A percentile compares a stretch with the other conserved stretches of the same genome.
Conservation (phyloP, 345 rosid species). For the Clarkia xantiana region DNA sequence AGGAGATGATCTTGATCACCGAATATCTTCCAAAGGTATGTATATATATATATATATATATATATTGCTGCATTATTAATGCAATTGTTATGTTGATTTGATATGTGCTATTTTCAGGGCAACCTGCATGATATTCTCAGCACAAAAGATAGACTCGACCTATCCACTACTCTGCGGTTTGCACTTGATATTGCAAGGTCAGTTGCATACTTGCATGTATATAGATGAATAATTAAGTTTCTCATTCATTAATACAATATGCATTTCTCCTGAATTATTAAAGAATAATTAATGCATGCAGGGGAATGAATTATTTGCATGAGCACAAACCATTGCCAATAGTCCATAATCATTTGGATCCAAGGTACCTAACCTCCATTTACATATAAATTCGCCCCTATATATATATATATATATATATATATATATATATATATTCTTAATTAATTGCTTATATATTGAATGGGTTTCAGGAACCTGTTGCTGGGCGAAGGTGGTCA, state of each 20-base stretch:
- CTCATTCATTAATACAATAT: no score
- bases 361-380: no score
- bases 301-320: conserved; percentile 60
- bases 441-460: no score
- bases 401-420: no score
- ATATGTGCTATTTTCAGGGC: no score
- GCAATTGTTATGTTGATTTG: no score
- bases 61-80: neutral
- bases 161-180: conserved; percentile 30
- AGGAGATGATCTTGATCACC: conserved; percentile 24
- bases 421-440: no score
- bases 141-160: conserved; percentile 24
- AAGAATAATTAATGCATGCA: no score
- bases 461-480: conserved; percentile 31
- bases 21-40: neutral
- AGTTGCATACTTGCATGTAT: no score
- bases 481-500: conserved; percentile 43
- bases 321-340: conserved; percentile 44
- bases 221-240: no score
- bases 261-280: no score
- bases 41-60: neutral
- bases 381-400: no score
- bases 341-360: conserved; percentile 44
- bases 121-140: conserved; percentile 23
- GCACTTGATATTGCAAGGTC: conserved; percentile 54